Percentiles rank a stretch among this genome's conserved stretches.
phyloP scores from a whole-genome alignment of 768 basidiomycete genomes.

The Lentinula aciculospora region DNA sequence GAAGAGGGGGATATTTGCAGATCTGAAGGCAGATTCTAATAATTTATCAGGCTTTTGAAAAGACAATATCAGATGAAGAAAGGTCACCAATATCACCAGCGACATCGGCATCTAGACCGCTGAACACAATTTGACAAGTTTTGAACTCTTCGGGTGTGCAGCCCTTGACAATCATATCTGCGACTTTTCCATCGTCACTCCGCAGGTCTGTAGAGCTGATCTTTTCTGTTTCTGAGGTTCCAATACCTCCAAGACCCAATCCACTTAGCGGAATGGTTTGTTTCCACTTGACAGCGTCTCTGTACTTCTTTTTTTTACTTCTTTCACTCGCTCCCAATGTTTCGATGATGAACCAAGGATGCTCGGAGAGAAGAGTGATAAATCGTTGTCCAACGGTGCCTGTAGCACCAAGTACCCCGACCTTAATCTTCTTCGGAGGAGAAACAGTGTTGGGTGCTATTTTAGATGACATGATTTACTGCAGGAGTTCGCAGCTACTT shows the following conservation, averaged over 20 bases:
- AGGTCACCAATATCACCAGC: conserved; percentile 88
- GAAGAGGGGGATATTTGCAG: conserved; percentile 87
- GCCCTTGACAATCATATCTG: conserved; percentile 58
- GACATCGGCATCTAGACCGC: conserved; percentile 92
- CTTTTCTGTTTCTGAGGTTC: background rate
- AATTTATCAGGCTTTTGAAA: background rate
- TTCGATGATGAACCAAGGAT: conserved; percentile 88
- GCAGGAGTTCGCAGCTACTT: background rate
- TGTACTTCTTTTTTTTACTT: conserved; percentile 82
- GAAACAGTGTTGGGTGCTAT: background rate
- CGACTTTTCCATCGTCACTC: conserved; percentile 19
- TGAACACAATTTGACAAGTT: conserved; percentile 86
- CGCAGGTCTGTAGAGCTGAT: conserved; percentile 29
- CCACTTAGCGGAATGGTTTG: conserved; percentile 58
- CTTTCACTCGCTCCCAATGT: conserved; percentile 85
- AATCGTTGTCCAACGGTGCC: conserved; percentile 97
- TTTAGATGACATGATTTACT: background rate
- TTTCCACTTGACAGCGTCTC: conserved; percentile 80
- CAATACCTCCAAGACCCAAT: conserved; percentile 4
- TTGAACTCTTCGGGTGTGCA: conserved; percentile 75
- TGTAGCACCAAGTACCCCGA: conserved; percentile 84
- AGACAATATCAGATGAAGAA: background rate
- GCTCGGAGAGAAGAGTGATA: conserved; percentile 77
- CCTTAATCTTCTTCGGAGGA: conserved; percentile 20
- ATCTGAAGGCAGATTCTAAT: conserved; percentile 79